Evolutionary conservation across 164 flowering plant genomes (phyloP).

Genomic region (Vitis amurensis): DNA sequence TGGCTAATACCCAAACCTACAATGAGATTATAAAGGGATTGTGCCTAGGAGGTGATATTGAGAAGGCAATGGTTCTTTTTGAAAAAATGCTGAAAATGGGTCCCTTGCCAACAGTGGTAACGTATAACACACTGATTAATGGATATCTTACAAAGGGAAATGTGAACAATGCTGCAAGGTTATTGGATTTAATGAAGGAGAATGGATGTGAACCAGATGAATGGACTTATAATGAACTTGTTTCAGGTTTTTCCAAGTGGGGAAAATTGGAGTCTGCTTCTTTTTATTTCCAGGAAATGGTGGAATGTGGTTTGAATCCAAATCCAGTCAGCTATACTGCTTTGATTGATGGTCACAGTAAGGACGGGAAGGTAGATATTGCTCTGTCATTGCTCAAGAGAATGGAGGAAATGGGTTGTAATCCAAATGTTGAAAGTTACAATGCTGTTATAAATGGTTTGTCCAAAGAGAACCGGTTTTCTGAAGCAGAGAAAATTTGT

Average conservation of each 20-base stretch:
- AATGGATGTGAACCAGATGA: conserved; percentile 69
- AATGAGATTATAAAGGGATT: conserved; percentile 65
- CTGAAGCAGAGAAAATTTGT: conserved; percentile 45
- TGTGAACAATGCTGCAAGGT: conserved; percentile 58
- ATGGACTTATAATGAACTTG: conserved; percentile 67
- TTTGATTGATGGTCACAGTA: conserved; percentile 75
- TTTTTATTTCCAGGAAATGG: conserved; percentile 49
- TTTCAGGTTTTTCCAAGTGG: conserved; percentile 65
- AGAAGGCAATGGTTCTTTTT: conserved; percentile 66
- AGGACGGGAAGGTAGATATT: conserved; percentile 51
- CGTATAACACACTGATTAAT: conserved; percentile 70
- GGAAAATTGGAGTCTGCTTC: conserved; percentile 55
- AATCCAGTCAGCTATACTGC: conserved; percentile 55
- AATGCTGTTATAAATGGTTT: conserved; percentile 70
- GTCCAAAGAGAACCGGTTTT: conserved; percentile 36
- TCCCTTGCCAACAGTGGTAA: conserved; percentile 60
- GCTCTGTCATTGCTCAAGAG: conserved; percentile 50
- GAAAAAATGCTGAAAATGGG: conserved; percentile 62
- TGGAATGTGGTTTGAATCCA: conserved; percentile 46
- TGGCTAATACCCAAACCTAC: conserved; percentile 47
- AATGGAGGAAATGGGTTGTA: conserved; percentile 52
- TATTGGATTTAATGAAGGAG: conserved; percentile 67
- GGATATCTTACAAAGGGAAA: conserved; percentile 52
- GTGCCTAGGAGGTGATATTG: conserved; percentile 40
- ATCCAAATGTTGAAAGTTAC: conserved; percentile 51